Evolutionary conservation across 441 rosid genomes (phyloP).

Genomic region (Erodium chrysanthum): DNA sequence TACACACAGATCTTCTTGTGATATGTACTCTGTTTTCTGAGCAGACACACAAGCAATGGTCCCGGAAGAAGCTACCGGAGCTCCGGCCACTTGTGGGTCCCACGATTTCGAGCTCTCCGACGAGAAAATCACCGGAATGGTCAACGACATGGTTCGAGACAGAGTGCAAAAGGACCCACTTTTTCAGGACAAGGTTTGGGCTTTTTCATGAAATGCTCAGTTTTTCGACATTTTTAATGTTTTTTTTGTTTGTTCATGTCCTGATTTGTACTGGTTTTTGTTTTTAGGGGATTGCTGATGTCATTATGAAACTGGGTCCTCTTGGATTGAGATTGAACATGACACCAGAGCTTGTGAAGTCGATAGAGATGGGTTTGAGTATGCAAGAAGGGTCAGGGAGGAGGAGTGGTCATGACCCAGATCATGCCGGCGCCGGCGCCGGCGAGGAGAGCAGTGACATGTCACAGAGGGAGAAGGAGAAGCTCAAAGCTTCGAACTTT

Average conservation of each 20-base stretch:
- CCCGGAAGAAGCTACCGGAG: not conserved
- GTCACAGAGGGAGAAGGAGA: constrained; percentile 16
- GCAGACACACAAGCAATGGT: not conserved
- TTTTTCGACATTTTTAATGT: not conserved
- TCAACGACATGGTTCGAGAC: not conserved
- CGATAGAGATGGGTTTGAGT: not conserved
- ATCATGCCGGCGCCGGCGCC: not conserved
- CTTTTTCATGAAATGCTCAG: not conserved
- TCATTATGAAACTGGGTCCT: not conserved
- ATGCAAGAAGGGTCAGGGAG: not conserved
- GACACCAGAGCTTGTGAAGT: not conserved
- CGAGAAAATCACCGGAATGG: not conserved
- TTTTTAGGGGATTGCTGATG: not conserved
- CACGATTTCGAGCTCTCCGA: not conserved
- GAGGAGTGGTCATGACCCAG: not conserved
- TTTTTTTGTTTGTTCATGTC: too few species aligned
- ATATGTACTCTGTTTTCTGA: not conserved
- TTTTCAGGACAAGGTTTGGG: not conserved
- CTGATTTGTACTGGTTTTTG: not conserved
- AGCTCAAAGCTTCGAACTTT: constrained; percentile 38
- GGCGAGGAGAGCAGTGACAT: not conserved
- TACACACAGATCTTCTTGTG: not conserved
- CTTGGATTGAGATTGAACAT: not conserved
- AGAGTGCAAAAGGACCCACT: not conserved
- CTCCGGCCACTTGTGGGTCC: not conserved